Conservation (phyloP, 129 eudicot species). For the Artemisia annua region DNA sequence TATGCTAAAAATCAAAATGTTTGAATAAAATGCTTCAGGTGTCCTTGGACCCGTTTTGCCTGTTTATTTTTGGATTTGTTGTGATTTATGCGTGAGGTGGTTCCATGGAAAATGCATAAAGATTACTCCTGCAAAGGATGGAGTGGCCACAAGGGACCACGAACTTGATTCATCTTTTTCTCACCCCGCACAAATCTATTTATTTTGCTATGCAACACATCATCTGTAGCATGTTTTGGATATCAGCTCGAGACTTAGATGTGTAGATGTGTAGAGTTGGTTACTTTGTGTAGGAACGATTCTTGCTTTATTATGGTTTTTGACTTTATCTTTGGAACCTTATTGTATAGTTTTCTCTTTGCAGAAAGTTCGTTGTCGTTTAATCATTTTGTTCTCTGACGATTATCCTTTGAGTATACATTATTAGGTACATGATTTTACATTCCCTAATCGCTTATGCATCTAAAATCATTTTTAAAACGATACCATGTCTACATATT, state of each 20-base stretch:
- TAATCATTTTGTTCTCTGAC: no score
- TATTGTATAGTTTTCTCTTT: neutral
- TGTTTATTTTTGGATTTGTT: constrained; percentile 62
- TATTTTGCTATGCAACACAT: neutral
- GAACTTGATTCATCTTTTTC: constrained; percentile 32
- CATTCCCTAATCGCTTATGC: no score
- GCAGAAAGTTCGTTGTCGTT: no score
- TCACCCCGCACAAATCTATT: neutral
- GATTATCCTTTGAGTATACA: no score
- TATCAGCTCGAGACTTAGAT: neutral
- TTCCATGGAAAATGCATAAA: constrained; percentile 80
- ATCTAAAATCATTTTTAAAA: no score
- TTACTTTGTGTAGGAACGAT: constrained; percentile 6
- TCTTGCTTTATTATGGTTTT: constrained; percentile 8
- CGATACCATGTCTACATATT: no score
- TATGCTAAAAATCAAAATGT: no score
- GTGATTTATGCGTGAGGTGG: constrained; percentile 82
- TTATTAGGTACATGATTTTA: no score
- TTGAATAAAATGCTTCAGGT: no score
- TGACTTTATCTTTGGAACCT: neutral
- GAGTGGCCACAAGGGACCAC: constrained; percentile 49
- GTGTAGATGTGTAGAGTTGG: neutral
- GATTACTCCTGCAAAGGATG: constrained; percentile 73
- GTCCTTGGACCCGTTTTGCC: no score
- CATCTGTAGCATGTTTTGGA: neutral